These are phyloP conservation scores for Cucumis cinereus DNA, from an alignment of 306 rosid species.

Conservation along the genomic window DNA sequence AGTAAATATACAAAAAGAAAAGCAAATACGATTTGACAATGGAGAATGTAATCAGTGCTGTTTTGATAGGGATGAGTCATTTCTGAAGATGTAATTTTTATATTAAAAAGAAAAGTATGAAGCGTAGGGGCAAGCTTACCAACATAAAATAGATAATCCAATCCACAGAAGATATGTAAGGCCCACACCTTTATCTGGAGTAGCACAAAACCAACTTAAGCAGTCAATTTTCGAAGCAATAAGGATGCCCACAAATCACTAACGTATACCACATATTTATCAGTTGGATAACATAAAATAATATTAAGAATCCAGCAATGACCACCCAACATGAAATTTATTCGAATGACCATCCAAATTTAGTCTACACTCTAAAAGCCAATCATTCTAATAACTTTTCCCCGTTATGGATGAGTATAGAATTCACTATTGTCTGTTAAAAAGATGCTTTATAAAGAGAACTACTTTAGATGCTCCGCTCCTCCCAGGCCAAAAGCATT, in stretches of 20 bases:
- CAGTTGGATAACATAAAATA: conserved; percentile 10
- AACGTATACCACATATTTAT: conserved; percentile 1
- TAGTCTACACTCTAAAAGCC: conserved; percentile 5
- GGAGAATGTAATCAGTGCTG: neutral
- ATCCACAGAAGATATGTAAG: conserved; percentile 10
- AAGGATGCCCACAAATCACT: conserved; percentile 13
- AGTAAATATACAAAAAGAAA: neutral
- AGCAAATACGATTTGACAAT: neutral
- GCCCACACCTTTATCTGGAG: conserved; percentile 21
- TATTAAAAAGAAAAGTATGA: neutral
- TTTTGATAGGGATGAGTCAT: neutral
- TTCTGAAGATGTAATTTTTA: neutral
- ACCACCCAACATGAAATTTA: conserved; percentile 13
- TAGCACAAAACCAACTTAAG: conserved; percentile 19
- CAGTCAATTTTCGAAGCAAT: conserved; percentile 7
- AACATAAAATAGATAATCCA: neutral
- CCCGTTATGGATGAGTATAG: conserved; percentile 7
- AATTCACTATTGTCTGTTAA: neutral
- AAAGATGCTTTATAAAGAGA: conserved; percentile 7
- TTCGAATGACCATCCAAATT: conserved; percentile 9
- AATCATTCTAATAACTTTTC: conserved; percentile 6
- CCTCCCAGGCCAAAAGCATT: neutral
- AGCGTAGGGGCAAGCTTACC: neutral
- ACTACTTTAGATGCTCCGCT: neutral
- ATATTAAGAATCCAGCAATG: conserved; percentile 6